Conservation (phyloP, 805 yeast species). For the Komagataella ulmi region DNA sequence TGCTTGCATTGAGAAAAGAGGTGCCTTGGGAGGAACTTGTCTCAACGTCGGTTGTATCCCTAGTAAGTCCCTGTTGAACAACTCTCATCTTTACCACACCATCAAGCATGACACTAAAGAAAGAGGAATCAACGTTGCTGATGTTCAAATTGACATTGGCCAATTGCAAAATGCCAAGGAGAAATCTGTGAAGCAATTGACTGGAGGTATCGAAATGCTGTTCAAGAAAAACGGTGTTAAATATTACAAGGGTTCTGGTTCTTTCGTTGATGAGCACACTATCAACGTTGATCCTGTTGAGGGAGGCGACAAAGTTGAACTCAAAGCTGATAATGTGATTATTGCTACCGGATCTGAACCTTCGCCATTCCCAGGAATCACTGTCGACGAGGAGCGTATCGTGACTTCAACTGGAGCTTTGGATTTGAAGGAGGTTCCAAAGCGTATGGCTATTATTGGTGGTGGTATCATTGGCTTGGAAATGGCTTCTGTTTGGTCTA, state of each 20-base stretch:
- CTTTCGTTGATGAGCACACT: conserved; percentile 71
- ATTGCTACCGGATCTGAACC: conserved; percentile 98
- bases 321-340: conserved; percentile 79
- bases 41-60: conserved; percentile 98
- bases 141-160: conserved; percentile 60
- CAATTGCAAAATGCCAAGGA: conserved; percentile 89
- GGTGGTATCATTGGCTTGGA: conserved; percentile 99
- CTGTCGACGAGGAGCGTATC: conserved; percentile 92
- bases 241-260: conserved; percentile 87
- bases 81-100: conserved; percentile 85
- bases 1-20: conserved; percentile 96
- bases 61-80: conserved; percentile 88
- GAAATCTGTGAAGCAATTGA: conserved; percentile 74
- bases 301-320: conserved; percentile 58
- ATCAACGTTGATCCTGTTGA: conserved; percentile 77
- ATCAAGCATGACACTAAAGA: conserved; percentile 70
- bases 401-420: conserved; percentile 93
- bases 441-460: conserved; percentile 85
- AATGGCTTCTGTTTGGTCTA: conserved; percentile 96
- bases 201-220: conserved; percentile 88
- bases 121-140: conserved; percentile 82
- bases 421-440: conserved; percentile 79
- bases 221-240: conserved; percentile 93
- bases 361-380: conserved; percentile 97
- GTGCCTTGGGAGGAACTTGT: conserved; percentile 95